phyloP scores from a whole-genome alignment of 2,329 filamentous ascomycete genomes.

The Xylariaceae sp. region DNA sequence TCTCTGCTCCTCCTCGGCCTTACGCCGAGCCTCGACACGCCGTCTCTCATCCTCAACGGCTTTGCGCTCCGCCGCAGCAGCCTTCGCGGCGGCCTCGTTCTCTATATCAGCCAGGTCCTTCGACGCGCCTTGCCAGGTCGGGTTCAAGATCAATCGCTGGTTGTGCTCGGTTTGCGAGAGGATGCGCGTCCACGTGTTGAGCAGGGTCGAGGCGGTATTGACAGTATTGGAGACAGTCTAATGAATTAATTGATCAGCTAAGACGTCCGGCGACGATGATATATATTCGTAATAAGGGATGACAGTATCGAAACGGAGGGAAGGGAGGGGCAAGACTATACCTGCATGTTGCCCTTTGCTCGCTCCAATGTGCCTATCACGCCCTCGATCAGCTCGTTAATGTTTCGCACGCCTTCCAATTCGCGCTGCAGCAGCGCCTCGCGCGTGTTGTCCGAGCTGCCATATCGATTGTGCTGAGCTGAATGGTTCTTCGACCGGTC shows the following conservation, averaged over 20 bases:
- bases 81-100: conserved; percentile 66
- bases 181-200: conserved; percentile 94
- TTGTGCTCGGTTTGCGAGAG: conserved; percentile 97
- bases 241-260: conserved; percentile 8
- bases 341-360: conserved; percentile 72
- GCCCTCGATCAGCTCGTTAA: conserved; percentile 83
- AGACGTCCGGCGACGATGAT: not conserved
- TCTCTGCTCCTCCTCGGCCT: conserved; percentile 56
- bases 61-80: conserved; percentile 71
- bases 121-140: conserved; percentile 81
- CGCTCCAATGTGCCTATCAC: conserved; percentile 66
- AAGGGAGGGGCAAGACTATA: conserved; percentile 34
- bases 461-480: conserved; percentile 40
- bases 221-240: conserved; percentile 83
- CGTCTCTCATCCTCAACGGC: conserved; percentile 74
- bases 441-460: conserved; percentile 56
- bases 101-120: conserved; percentile 85
- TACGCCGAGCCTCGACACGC: conserved; percentile 62
- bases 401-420: conserved; percentile 73
- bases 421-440: conserved; percentile 73
- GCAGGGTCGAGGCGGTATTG: conserved; percentile 76
- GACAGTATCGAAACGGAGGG: not conserved
- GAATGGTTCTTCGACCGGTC: conserved; percentile 45
- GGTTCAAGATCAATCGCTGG: conserved; percentile 82
- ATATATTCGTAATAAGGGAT: not conserved